phyloP scores from a whole-genome alignment of 2,329 filamentous ascomycete genomes.

The Metarhizium anisopliae region DNA sequence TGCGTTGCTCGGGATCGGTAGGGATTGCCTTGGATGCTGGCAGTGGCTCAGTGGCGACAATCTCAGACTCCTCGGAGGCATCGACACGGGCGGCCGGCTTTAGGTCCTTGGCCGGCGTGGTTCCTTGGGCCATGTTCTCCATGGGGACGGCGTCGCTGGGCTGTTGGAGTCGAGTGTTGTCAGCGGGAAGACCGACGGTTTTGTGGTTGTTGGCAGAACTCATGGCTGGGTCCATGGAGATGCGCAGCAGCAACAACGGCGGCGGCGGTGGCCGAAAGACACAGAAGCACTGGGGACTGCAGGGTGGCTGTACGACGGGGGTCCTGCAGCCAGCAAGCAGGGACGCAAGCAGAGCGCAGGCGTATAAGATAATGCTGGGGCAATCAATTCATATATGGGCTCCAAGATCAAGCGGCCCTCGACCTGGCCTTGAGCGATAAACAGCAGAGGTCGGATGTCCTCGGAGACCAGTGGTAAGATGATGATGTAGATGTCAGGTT shows the following conservation, averaged over 20 bases:
- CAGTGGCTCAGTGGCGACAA: slow-evolving; percentile 10
- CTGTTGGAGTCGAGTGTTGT: slow-evolving; percentile 23
- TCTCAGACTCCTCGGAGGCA: slow-evolving; percentile 10
- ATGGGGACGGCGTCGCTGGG: slow-evolving; percentile 29
- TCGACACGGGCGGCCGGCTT: slow-evolving; percentile 7
- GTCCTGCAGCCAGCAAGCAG: not conserved
- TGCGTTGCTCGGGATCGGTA: slow-evolving; percentile 7
- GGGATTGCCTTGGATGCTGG: slow-evolving; percentile 7
- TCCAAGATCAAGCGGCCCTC: not conserved
- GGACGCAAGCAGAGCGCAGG: not conserved
- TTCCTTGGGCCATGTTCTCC: slow-evolving; percentile 21
- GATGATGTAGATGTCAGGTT: slow-evolving; percentile 5
- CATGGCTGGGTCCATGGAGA: slow-evolving; percentile 24
- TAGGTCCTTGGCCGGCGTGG: slow-evolving; percentile 7
- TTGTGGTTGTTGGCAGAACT: slow-evolving; percentile 18
- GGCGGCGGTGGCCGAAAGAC: slow-evolving; percentile 5
- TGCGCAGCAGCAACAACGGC: slow-evolving; percentile 11
- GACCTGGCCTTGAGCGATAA: not conserved
- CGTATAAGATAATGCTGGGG: not conserved
- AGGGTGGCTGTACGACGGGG: not conserved
- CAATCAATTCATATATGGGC: slow-evolving; percentile 11
- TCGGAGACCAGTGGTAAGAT: not conserved
- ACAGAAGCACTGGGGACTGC: not conserved
- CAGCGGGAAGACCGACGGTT: slow-evolving; percentile 10
- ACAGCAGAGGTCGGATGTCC: slow-evolving; percentile 2